Conservation (phyloP, 179 eudicot species). For the Beta macrorhiza region DNA sequence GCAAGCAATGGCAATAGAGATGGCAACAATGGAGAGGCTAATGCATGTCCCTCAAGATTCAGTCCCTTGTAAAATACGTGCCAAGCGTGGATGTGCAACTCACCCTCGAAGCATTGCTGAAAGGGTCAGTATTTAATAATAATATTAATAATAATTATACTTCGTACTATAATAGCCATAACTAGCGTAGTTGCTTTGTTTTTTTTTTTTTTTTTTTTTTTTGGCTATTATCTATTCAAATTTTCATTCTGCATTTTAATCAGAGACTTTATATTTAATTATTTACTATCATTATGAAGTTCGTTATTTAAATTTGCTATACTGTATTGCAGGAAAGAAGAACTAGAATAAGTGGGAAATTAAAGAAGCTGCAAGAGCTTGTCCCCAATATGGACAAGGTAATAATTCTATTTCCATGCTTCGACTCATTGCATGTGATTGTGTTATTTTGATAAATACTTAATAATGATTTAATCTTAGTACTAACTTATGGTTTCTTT, state of each 20-base stretch:
- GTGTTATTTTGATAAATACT: not conserved
- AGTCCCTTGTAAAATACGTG: constrained; percentile 59
- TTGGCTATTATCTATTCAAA: no score
- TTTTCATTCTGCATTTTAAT: not conserved
- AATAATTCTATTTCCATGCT: not conserved
- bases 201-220: no score
- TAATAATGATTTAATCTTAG: not conserved
- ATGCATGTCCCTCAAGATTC: constrained; percentile 65
- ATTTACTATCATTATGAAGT: no score
- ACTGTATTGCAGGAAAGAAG: constrained; percentile 58
- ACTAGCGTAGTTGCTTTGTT: no score
- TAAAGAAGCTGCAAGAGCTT: constrained; percentile 75
- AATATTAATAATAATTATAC: no score
- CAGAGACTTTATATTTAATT: no score
- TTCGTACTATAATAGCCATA: no score
- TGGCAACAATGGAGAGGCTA: constrained; percentile 52
- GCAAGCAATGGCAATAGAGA: constrained; percentile 40
- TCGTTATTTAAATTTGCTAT: no score
- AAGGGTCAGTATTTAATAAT: constrained; percentile 27
- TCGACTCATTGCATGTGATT: not conserved
- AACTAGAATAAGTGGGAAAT: constrained; percentile 70
- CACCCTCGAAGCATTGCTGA: constrained; percentile 52
- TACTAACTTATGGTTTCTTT: not conserved
- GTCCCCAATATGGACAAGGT: constrained; percentile 95
- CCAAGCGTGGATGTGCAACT: constrained; percentile 49